These are phyloP conservation scores for Podaxis sp. DNA, from an alignment of 768 basidiomycete species.

Conservation along the genomic window DNA sequence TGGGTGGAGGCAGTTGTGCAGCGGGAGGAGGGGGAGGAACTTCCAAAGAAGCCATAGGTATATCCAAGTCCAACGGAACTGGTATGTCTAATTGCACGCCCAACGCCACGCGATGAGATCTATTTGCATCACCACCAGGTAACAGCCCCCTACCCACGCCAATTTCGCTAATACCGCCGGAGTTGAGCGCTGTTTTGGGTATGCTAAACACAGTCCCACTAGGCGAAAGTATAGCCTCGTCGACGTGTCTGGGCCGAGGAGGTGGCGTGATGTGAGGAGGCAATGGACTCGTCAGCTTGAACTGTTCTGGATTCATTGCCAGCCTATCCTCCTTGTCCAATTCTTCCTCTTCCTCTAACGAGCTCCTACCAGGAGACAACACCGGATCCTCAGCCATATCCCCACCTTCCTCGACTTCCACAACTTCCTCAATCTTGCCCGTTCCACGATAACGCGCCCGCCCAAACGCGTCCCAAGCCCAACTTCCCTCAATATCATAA, in stretches of 20 bases:
- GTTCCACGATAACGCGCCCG: constrained; percentile 19
- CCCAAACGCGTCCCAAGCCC: constrained; percentile 21
- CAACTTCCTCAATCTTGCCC: constrained; percentile 27
- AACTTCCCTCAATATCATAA: constrained; percentile 20
- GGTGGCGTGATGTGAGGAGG: constrained; percentile 21
- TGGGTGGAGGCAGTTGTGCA: not conserved
- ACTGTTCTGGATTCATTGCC: constrained; percentile 6
- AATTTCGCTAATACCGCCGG: constrained; percentile 11
- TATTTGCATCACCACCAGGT: not conserved
- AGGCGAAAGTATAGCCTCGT: constrained; percentile 2
- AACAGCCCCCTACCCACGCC: constrained; percentile 2
- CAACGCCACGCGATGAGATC: not conserved
- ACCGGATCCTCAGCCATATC: constrained; percentile 12
- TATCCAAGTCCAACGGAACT: not conserved
- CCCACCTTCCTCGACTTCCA: constrained; percentile 17
- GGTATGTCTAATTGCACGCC: not conserved
- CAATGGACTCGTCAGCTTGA: constrained; percentile 13
- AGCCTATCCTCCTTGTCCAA: not conserved
- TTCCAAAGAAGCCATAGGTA: not conserved
- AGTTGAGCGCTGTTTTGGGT: constrained; percentile 18
- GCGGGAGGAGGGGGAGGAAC: not conserved
- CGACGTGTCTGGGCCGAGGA: constrained; percentile 16
- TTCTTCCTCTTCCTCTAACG: not conserved
- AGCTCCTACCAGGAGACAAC: constrained; percentile 8
- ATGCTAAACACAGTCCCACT: constrained; percentile 20